These are phyloP conservation scores for Datisca glomerata DNA, from an alignment of 306 rosid species.

Conservation along the genomic window DNA sequence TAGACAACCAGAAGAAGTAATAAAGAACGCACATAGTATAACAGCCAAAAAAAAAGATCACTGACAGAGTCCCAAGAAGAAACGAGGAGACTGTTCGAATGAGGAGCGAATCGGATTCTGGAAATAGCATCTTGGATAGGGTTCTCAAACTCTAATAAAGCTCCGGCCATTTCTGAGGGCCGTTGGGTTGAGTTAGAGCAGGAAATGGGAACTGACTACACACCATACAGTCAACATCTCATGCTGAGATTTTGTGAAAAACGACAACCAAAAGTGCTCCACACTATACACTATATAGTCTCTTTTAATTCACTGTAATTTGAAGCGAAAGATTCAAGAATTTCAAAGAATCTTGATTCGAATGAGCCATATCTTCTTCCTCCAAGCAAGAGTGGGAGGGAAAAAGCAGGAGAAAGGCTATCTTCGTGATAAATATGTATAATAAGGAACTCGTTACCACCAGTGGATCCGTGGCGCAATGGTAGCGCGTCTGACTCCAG, in stretches of 20 bases:
- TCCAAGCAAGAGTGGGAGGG: not conserved
- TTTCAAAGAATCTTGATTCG: not conserved
- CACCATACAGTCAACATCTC: not conserved
- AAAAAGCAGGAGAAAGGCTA: not conserved
- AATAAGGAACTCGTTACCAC: too few relatives aligned
- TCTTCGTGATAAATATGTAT: too few relatives aligned
- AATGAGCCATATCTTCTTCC: too few relatives aligned
- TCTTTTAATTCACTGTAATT: too few relatives aligned
- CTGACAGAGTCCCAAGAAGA: slow-evolving; percentile 85
- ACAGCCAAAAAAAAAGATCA: not conserved
- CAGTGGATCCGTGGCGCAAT: slow-evolving; percentile 28
- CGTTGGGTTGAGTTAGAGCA: not conserved
- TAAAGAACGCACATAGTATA: not conserved
- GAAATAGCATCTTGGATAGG: slow-evolving; percentile 51
- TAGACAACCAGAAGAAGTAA: not conserved
- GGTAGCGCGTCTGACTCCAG: slow-evolving; percentile 39
- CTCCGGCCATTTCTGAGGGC: slow-evolving; percentile 17
- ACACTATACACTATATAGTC: too few relatives aligned
- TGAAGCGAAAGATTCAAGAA: not conserved
- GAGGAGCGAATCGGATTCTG: slow-evolving; percentile 39
- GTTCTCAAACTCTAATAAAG: slow-evolving; percentile 17
- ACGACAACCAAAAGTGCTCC: too few relatives aligned
- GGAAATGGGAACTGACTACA: not conserved
- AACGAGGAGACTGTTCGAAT: slow-evolving; percentile 54
- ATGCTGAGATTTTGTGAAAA: too few relatives aligned